Percentiles rank a stretch among this genome's conserved stretches.
Evolutionary conservation across 73 alveolate species (phyloP).

Genomic region (Symbiodinium natans): DNA sequence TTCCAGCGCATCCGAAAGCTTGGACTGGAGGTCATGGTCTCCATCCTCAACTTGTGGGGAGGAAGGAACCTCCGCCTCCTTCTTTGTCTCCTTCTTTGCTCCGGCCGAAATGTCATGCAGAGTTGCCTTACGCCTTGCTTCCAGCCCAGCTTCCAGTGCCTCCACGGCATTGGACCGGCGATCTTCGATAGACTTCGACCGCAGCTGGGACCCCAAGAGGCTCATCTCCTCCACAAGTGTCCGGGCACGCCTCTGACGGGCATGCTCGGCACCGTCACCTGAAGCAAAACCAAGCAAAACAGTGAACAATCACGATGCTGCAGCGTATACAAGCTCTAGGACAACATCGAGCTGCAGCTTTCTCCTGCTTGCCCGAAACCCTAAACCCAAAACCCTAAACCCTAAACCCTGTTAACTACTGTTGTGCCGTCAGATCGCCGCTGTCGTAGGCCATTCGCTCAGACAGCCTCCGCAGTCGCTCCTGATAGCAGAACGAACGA

Average conservation of each 20-base stretch:
- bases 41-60: neutral
- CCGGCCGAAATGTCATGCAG: slow-evolving; percentile 1
- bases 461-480: slow-evolving; percentile 80
- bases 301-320: no score
- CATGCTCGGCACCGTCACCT: slow-evolving; percentile 87
- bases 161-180: slow-evolving; percentile 74
- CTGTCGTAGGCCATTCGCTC: slow-evolving; percentile 73
- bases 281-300: no score
- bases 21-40: neutral
- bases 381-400: no score
- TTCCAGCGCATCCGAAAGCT: slow-evolving; percentile 75
- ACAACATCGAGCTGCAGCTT: no score
- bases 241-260: slow-evolving; percentile 73
- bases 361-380: no score
- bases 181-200: slow-evolving; percentile 71
- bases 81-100: neutral
- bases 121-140: slow-evolving; percentile 36
- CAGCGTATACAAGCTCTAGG: neutral
- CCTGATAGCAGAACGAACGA: no score
- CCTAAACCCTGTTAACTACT: neutral
- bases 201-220: slow-evolving; percentile 35
- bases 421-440: neutral
- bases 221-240: slow-evolving; percentile 71
- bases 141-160: slow-evolving; percentile 84
- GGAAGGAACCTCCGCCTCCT: neutral